Conservation (phyloP, 306 rosid genomes). For the Begonia masoniana region DNA sequence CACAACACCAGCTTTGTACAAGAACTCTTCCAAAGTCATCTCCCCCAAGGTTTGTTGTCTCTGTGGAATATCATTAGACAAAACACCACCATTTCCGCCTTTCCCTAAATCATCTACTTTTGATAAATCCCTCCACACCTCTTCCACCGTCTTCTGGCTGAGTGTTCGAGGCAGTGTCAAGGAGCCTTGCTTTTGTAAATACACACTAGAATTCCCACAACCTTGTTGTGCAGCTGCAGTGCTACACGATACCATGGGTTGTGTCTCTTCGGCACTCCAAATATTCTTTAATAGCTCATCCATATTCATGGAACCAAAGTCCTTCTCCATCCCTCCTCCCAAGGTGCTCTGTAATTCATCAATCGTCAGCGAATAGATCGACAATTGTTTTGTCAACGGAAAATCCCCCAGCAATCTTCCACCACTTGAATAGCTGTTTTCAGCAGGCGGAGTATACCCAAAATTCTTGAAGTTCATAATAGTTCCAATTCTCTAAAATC, state of each 20-base stretch:
- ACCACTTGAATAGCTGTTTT: conserved; percentile 11
- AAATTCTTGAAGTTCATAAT: conserved; percentile 47
- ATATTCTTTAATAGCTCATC: conserved; percentile 88
- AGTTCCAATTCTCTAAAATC: conserved; percentile 13
- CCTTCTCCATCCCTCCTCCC: conserved; percentile 53
- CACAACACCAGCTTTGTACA: conserved; percentile 75
- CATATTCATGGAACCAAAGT: conserved; percentile 97
- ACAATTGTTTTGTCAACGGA: conserved; percentile 35
- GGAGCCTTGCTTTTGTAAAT: conserved; percentile 72
- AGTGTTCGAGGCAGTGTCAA: conserved; percentile 70
- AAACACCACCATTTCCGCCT: conserved; percentile 20
- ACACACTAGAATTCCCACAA: background rate
- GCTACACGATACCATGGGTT: conserved; percentile 28
- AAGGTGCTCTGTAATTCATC: conserved; percentile 69
- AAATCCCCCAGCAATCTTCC: conserved; percentile 17
- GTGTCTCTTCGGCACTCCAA: conserved; percentile 93
- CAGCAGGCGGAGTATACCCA: conserved; percentile 27
- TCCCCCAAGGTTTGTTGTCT: conserved; percentile 72
- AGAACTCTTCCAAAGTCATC: conserved; percentile 79
- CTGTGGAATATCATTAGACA: conserved; percentile 19
- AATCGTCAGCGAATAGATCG: conserved; percentile 64
- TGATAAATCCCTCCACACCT: conserved; percentile 62
- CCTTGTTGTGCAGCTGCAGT: background rate
- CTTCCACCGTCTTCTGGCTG: conserved; percentile 78
- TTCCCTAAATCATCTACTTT: conserved; percentile 14